A percentile compares a stretch with the other conserved stretches of the same genome.
These are phyloP conservation scores for Suillus subalutaceus DNA, from an alignment of 768 basidiomycete species.

Conservation along the genomic window DNA sequence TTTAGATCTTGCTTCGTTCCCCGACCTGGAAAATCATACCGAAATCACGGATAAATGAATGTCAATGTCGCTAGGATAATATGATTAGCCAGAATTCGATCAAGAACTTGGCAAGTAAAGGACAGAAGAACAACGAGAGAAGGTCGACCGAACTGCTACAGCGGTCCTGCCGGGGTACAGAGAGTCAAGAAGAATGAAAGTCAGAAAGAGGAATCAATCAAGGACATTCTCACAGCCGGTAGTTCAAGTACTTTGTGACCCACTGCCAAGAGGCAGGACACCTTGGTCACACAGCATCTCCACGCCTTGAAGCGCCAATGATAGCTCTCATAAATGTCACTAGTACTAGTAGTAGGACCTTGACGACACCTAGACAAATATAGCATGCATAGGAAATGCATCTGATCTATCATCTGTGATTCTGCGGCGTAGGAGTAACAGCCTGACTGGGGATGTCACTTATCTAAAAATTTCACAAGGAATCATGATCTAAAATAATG, in stretches of 20 bases:
- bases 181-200: conserved; percentile 26
- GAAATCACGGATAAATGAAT: conserved; percentile 25
- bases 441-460: background rate
- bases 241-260: background rate
- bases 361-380: conserved; percentile 4
- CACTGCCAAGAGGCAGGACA: conserved; percentile 1
- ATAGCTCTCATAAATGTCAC: conserved; percentile 4
- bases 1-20: background rate
- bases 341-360: background rate
- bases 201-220: conserved; percentile 21
- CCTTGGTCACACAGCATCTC: conserved; percentile 1
- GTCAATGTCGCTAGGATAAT: conserved; percentile 50
- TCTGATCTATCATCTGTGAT: background rate
- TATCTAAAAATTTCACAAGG: background rate
- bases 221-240: background rate
- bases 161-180: conserved; percentile 40
- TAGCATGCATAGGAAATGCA: conserved; percentile 2
- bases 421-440: background rate
- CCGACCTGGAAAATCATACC: conserved; percentile 6
- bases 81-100: conserved; percentile 27
- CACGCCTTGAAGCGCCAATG: background rate
- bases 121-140: conserved; percentile 10
- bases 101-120: conserved; percentile 18
- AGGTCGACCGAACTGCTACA: conserved; percentile 24
- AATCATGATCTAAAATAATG: background rate